These are phyloP conservation scores for Ophiostoma quercus DNA, from an alignment of 2,329 filamentous ascomycete species.

Conservation along the genomic window DNA sequence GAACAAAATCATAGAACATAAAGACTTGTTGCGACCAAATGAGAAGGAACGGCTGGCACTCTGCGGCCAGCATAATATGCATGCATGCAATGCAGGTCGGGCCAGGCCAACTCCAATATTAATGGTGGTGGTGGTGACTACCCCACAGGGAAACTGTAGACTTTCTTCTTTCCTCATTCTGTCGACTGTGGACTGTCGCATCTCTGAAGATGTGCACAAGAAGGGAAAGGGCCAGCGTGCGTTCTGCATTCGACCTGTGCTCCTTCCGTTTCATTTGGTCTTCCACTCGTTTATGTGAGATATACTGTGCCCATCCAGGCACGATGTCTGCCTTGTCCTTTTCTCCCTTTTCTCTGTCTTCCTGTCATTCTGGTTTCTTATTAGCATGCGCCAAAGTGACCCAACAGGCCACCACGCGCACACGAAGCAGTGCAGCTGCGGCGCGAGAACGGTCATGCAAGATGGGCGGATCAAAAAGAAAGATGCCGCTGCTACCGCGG, in stretches of 20 bases:
- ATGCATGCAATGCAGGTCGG: conserved; percentile 6
- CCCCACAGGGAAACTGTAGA: conserved; percentile 22
- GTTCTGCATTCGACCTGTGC: not conserved
- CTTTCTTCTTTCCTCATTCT: not conserved
- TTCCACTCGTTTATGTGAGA: not conserved
- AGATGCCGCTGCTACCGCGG: conserved; percentile 12
- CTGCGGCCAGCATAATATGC: conserved; percentile 11
- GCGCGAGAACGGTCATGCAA: not conserved
- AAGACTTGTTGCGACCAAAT: conserved; percentile 16
- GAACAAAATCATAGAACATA: not conserved
- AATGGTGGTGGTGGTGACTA: conserved; percentile 5
- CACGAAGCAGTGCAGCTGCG: not conserved
- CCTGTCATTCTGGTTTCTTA: too few species aligned
- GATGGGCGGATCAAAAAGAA: not conserved
- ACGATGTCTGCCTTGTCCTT: not conserved
- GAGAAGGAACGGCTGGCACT: conserved; percentile 19
- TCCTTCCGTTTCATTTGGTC: not conserved
- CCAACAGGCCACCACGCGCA: not conserved
- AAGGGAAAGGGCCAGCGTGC: conserved; percentile 1
- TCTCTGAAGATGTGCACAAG: not conserved
- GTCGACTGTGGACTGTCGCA: not conserved
- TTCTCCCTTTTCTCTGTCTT: too few species aligned
- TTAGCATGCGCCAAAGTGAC: not conserved
- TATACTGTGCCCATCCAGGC: not conserved
- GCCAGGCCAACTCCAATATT: not conserved